Percentiles rank a stretch among this genome's conserved stretches.
Conservation (phyloP, 495 filamentous ascomycete species). For the Aspergillus baeticus region DNA sequence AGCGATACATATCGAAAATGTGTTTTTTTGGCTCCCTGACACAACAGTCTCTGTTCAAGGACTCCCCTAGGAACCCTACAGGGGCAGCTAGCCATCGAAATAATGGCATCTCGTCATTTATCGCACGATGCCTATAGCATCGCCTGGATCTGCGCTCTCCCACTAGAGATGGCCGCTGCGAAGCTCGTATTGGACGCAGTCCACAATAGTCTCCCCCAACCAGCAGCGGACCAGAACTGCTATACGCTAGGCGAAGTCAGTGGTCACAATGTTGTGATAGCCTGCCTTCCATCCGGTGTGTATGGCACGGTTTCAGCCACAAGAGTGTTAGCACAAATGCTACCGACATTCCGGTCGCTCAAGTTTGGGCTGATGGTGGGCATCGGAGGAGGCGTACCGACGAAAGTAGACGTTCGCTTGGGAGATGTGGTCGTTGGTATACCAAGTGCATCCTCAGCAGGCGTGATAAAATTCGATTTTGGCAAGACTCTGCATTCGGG, state of each 20-base stretch:
- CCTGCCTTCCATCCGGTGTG: constrained; percentile 25
- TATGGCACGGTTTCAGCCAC: constrained; percentile 31
- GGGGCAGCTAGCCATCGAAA: too few relatives aligned
- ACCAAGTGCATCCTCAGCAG: constrained; percentile 18
- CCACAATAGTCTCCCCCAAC: constrained; percentile 21
- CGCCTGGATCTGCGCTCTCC: constrained; percentile 37
- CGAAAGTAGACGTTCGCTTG: constrained; percentile 27
- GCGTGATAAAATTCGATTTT: constrained; percentile 38
- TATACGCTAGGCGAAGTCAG: constrained; percentile 33
- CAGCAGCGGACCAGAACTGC: constrained; percentile 23
- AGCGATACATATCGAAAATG: too few relatives aligned
- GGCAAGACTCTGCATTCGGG: constrained; percentile 33
- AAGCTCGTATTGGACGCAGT: constrained; percentile 28
- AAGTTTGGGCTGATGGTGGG: constrained; percentile 34
- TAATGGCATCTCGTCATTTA: too few relatives aligned
- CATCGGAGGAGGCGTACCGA: constrained; percentile 38
- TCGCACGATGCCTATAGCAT: constrained; percentile 25
- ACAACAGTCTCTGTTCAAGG: too few relatives aligned
- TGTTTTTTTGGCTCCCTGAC: too few relatives aligned
- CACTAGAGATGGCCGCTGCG: constrained; percentile 31
- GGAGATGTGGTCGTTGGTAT: constrained; percentile 38
- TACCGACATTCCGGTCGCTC: constrained; percentile 22
- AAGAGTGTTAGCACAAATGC: constrained; percentile 22
- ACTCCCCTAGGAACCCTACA: too few relatives aligned
- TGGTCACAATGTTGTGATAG: constrained; percentile 35